Evolutionary conservation across 331 rosid genomes (phyloP).

Genomic region (Rhamnella rubrinervis): DNA sequence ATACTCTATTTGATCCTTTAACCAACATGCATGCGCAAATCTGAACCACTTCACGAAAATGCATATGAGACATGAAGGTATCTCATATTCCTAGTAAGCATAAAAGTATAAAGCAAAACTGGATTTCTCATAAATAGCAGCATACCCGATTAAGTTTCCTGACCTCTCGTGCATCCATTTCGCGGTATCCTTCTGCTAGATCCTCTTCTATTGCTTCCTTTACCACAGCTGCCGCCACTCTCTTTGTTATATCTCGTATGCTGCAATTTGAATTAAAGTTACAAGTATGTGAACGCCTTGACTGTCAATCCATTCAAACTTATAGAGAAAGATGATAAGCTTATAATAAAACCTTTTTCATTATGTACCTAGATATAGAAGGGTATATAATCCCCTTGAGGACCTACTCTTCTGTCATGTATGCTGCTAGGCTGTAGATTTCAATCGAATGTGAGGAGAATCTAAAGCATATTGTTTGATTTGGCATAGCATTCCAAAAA

Average conservation of each 20-base stretch:
- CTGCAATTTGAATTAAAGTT: slow-evolving; percentile 46
- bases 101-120: neutral
- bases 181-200: slow-evolving; percentile 85
- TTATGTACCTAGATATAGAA: slow-evolving; percentile 72
- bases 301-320: slow-evolving; percentile 16
- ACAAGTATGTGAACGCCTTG: slow-evolving; percentile 20
- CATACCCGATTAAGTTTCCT: slow-evolving; percentile 60
- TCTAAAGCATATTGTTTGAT: slow-evolving; percentile 8
- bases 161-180: slow-evolving; percentile 81
- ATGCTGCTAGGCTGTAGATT: slow-evolving; percentile 83
- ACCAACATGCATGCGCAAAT: too few relatives aligned
- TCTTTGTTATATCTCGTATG: slow-evolving; percentile 90
- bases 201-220: slow-evolving; percentile 89
- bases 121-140: neutral
- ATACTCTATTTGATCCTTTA: too few relatives aligned
- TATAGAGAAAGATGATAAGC: neutral
- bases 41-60: too few relatives aligned
- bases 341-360: slow-evolving; percentile 6
- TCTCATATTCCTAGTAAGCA: neutral
- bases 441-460: slow-evolving; percentile 12
- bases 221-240: slow-evolving; percentile 89
- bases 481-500: neutral
- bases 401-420: slow-evolving; percentile 94
- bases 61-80: neutral
- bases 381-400: slow-evolving; percentile 82